These are phyloP conservation scores for Stenocarpella maydis DNA, from an alignment of 2,329 filamentous ascomycete species.

Conservation along the genomic window DNA sequence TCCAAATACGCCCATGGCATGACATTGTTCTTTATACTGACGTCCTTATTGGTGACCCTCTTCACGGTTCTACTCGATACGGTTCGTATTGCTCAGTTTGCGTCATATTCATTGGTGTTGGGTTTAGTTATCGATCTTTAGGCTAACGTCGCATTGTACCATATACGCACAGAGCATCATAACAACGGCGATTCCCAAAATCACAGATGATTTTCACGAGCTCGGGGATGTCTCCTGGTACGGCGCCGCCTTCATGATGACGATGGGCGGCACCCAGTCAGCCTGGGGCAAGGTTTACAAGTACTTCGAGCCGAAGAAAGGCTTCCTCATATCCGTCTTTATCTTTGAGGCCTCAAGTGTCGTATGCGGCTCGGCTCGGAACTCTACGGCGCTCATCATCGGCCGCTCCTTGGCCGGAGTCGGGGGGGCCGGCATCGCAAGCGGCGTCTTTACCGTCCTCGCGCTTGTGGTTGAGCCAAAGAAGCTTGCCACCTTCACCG, in stretches of 20 bases:
- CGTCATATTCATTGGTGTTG: too few relatives aligned
- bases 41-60: too few relatives aligned
- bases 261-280: not conserved
- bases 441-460: slow-evolving; percentile 45
- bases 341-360: not conserved
- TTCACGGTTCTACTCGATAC: too few relatives aligned
- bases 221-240: not conserved
- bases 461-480: too few relatives aligned
- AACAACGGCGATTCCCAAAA: not conserved
- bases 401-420: slow-evolving; percentile 60
- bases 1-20: too few relatives aligned
- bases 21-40: too few relatives aligned
- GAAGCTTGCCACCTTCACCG: slow-evolving; percentile 24
- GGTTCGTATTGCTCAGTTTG: too few relatives aligned
- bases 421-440: slow-evolving; percentile 54
- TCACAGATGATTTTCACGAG: not conserved
- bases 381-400: slow-evolving; percentile 52
- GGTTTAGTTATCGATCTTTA: too few relatives aligned
- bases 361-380: slow-evolving; percentile 43
- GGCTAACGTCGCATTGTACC: not conserved
- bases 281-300: not conserved
- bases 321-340: not conserved
- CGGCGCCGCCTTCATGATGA: not conserved
- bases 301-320: not conserved
- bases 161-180: not conserved